Percentiles rank a stretch among this genome's conserved stretches.
These are phyloP conservation scores for Escovopsis weberi DNA, from an alignment of 2,329 filamentous ascomycete genomes.

Conservation along the genomic window DNA sequence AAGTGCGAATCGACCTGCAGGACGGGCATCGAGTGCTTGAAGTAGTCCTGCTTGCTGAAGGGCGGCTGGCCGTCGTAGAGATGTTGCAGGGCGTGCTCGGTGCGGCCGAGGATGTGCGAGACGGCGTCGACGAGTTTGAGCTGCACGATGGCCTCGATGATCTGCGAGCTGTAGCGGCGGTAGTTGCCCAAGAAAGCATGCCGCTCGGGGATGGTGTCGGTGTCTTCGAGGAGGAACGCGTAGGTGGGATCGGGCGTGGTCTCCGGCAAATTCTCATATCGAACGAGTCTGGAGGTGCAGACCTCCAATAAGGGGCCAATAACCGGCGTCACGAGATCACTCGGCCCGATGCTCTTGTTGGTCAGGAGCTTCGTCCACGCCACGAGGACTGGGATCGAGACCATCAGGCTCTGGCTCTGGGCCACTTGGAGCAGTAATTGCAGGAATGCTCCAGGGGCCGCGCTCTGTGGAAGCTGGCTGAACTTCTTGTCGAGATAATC, in stretches of 20 bases:
- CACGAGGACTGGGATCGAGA: constrained; percentile 85
- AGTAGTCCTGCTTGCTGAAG: constrained; percentile 49
- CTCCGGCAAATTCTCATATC: constrained; percentile 76
- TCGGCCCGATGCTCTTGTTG: constrained; percentile 50
- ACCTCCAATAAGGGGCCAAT: constrained; percentile 68
- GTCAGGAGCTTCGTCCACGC: constrained; percentile 75
- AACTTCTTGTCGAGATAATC: constrained; percentile 72
- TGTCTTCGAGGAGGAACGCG: constrained; percentile 78
- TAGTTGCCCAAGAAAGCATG: constrained; percentile 96
- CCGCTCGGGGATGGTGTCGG: constrained; percentile 83
- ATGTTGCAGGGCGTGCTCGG: constrained; percentile 58
- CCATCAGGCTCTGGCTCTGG: constrained; percentile 72
- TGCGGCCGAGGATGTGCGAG: constrained; percentile 68
- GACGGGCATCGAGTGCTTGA: constrained; percentile 56
- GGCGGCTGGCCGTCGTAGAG: constrained; percentile 57
- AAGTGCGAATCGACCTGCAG: constrained; percentile 80
- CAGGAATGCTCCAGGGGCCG: constrained; percentile 61
- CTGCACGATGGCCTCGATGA: constrained; percentile 77
- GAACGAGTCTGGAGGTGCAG: constrained; percentile 69
- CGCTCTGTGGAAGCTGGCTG: constrained; percentile 44
- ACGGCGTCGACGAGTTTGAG: constrained; percentile 74
- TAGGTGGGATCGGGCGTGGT: constrained; percentile 68
- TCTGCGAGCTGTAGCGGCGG: constrained; percentile 70
- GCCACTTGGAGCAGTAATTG: constrained; percentile 66
- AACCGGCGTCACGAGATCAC: constrained; percentile 45